Conservation (phyloP, 768 basidiomycete species). For the Cubamyces sp. region DNA sequence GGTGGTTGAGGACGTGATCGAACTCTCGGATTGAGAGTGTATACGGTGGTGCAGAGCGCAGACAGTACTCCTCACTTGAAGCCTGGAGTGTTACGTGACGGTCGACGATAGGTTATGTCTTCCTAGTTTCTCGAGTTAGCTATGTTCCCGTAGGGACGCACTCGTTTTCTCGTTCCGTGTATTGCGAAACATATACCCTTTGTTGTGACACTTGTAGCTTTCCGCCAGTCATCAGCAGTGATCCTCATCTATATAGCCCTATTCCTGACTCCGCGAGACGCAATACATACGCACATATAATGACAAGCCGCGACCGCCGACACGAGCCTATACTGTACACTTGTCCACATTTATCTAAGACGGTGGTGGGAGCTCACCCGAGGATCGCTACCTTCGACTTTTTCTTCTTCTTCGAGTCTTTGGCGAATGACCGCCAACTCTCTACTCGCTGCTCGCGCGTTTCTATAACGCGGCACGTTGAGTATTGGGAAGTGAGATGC, state of each 20-base stretch:
- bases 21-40: constrained; percentile 50
- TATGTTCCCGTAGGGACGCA: constrained; percentile 13
- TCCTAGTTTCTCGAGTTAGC: neutral
- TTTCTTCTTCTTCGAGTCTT: constrained; percentile 79
- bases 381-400: constrained; percentile 57
- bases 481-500: neutral
- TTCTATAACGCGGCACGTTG: constrained; percentile 22
- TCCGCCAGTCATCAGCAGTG: too few relatives aligned
- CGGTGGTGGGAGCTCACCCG: constrained; percentile 24
- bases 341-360: neutral
- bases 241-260: neutral
- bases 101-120: neutral
- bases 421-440: constrained; percentile 80
- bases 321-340: constrained; percentile 9
- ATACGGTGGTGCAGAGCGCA: neutral
- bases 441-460: constrained; percentile 81
- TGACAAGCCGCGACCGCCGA: neutral
- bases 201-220: neutral
- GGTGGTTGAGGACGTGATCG: constrained; percentile 52
- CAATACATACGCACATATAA: constrained; percentile 8
- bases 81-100: neutral
- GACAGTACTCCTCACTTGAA: too few relatives aligned
- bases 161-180: neutral
- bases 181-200: constrained; percentile 6
- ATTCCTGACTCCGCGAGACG: neutral